Conservation (phyloP, 2,329 filamentous ascomycete genomes). For the Chaetothyriales sp. region DNA sequence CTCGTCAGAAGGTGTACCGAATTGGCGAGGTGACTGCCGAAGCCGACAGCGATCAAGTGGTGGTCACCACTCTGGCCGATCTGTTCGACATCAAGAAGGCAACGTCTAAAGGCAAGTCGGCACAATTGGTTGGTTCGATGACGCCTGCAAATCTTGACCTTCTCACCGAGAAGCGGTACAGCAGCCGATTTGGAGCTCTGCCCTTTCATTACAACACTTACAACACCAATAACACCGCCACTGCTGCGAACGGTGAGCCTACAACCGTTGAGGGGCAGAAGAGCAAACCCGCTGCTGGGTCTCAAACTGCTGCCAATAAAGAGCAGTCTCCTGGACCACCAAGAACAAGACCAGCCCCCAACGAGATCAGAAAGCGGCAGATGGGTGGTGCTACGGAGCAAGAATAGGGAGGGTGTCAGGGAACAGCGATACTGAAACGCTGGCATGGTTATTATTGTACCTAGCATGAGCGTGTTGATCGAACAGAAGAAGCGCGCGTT, state of each 20-base stretch:
- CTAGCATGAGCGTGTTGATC: not conserved
- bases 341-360: slow-evolving; percentile 1
- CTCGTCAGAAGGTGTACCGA: slow-evolving; percentile 22
- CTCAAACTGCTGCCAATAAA: slow-evolving; percentile 9
- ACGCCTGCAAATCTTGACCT: slow-evolving; percentile 18
- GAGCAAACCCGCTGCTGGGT: slow-evolving; percentile 19
- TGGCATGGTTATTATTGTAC: not conserved
- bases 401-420: not conserved
- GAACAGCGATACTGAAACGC: not conserved
- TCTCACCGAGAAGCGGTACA: slow-evolving; percentile 17
- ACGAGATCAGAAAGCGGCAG: not conserved
- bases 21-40: slow-evolving; percentile 26
- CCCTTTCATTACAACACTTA: not conserved
- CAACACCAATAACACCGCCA: not conserved
- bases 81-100: slow-evolving; percentile 28
- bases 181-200: slow-evolving; percentile 1
- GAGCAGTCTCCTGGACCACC: slow-evolving; percentile 13
- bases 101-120: slow-evolving; percentile 21
- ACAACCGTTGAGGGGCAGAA: slow-evolving; percentile 29
- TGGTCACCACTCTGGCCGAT: slow-evolving; percentile 29
- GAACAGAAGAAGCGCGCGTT: not conserved
- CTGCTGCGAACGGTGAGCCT: slow-evolving; percentile 12
- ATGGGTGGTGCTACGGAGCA: slow-evolving; percentile 32
- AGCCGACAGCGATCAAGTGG: slow-evolving; percentile 26
- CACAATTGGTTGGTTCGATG: slow-evolving; percentile 26